Conservation (phyloP, 345 rosid genomes). For the Cardamine resedifolia region DNA sequence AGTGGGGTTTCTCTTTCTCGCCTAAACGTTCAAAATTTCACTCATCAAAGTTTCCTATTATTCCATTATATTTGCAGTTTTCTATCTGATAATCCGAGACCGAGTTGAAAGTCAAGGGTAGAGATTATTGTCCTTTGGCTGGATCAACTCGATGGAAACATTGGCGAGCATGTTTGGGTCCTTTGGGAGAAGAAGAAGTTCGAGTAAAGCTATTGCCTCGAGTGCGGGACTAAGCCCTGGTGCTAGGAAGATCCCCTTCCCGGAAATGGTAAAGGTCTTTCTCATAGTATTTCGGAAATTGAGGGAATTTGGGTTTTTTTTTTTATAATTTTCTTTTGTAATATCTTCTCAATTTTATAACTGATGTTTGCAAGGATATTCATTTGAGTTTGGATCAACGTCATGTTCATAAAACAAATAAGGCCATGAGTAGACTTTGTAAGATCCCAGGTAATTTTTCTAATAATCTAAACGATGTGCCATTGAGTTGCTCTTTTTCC, state of each 20-base stretch:
- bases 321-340: no score
- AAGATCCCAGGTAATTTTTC: slow-evolving; percentile 13
- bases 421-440: background rate
- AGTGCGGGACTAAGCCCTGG: background rate
- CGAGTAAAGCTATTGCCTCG: background rate
- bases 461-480: no score
- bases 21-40: no score
- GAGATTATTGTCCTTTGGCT: no score
- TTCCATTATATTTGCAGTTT: no score
- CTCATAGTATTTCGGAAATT: background rate
- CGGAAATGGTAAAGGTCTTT: background rate
- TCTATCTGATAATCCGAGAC: no score
- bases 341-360: background rate
- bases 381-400: background rate
- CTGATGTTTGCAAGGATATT: slow-evolving; percentile 8
- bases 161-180: no score
- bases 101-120: no score
- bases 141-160: no score
- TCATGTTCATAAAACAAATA: background rate
- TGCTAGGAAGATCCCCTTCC: background rate
- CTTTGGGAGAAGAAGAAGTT: background rate
- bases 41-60: no score
- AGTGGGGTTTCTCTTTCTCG: no score
- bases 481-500: background rate
- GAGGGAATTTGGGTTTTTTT: background rate